Evolutionary conservation across 345 rosid genomes (phyloP).

Genomic region (Physaria fendleri): DNA sequence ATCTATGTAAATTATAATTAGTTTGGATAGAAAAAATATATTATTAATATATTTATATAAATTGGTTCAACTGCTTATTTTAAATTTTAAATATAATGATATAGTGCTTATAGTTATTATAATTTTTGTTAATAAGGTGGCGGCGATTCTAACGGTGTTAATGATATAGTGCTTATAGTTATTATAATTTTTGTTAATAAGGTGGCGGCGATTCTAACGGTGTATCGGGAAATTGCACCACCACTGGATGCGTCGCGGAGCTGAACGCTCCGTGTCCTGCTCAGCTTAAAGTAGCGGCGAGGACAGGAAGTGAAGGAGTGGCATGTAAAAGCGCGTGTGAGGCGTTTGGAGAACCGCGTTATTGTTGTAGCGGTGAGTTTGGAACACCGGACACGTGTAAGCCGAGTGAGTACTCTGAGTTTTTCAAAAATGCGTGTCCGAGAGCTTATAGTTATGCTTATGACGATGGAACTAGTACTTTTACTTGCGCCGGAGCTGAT

Average conservation of each 20-base stretch:
- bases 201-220: too few species aligned
- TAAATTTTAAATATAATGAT: too few species aligned
- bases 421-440: conserved; percentile 56
- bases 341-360: conserved; percentile 46
- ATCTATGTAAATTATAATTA: too few species aligned
- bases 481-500: conserved; percentile 46
- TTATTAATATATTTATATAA: too few species aligned
- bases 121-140: too few species aligned
- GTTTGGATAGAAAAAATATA: too few species aligned
- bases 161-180: too few species aligned
- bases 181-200: too few species aligned
- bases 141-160: too few species aligned
- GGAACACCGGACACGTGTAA: conserved; percentile 48
- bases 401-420: conserved; percentile 42
- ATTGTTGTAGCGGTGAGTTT: conserved; percentile 58
- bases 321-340: conserved; percentile 67
- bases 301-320: conserved; percentile 26
- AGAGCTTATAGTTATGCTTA: conserved; percentile 61
- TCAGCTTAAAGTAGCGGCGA: conserved; percentile 39
- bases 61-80: too few species aligned
- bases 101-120: too few species aligned
- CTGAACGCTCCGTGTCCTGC: conserved; percentile 48
- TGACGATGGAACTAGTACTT: conserved; percentile 58
- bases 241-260: conserved; percentile 49
- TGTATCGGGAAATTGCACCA: conserved; percentile 40